A percentile compares a stretch with the other conserved stretches of the same genome.
phyloP scores from a whole-genome alignment of 1,284 basidiomycete genomes.

The Microbotryum saponariae region DNA sequence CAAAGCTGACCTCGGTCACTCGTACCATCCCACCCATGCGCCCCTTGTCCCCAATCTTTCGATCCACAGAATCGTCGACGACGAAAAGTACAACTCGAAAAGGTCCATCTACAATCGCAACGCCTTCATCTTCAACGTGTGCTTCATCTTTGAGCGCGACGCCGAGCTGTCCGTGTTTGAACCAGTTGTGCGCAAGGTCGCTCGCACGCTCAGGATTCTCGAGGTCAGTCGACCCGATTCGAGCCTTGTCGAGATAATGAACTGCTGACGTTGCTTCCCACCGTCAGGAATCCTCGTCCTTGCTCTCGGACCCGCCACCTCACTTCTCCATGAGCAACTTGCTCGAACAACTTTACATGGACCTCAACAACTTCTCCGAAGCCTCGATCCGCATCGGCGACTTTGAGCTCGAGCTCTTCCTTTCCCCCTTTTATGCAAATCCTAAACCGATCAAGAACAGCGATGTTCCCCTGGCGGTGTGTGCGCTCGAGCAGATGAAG shows the following conservation, averaged over 20 bases:
- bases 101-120: conserved; percentile 65
- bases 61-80: conserved; percentile 45
- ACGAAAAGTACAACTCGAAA: conserved; percentile 64
- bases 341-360: conserved; percentile 88
- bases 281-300: conserved; percentile 74
- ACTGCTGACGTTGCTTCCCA: not conserved
- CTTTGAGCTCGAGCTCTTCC: conserved; percentile 87
- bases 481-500: conserved; percentile 68
- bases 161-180: conserved; percentile 92
- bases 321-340: conserved; percentile 70
- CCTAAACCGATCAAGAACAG: conserved; percentile 83
- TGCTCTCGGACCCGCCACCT: conserved; percentile 68
- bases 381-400: conserved; percentile 79
- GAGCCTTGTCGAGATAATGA: not conserved
- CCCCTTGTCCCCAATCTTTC: not conserved
- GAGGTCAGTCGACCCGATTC: conserved; percentile 55
- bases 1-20: not conserved
- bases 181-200: conserved; percentile 89
- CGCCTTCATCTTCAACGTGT: conserved; percentile 90
- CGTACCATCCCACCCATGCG: too few relatives aligned
- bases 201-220: conserved; percentile 72
- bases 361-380: conserved; percentile 93
- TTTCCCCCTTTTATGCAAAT: conserved; percentile 91
- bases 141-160: conserved; percentile 69
- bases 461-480: conserved; percentile 87